Base-by-base conservation (phyloP, 306 rosid genomes). In the Acmispon strigosus region DNA sequence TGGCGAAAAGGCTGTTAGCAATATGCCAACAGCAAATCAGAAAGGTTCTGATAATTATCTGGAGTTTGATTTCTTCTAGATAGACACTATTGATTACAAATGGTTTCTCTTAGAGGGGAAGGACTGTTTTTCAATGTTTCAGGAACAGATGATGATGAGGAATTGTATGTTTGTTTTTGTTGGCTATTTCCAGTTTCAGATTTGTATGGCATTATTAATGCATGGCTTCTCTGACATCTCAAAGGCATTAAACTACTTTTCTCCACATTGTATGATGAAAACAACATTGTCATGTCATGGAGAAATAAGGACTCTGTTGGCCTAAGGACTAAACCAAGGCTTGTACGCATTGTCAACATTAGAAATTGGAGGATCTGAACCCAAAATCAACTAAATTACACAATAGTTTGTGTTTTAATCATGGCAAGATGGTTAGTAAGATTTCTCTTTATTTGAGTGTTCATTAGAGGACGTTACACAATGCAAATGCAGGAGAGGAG, bases 21-120 rank as follows among this genome's bases (percentile, higher is more conserved):
- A 66, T 13, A 76, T 82, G 82, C 80, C 88, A 11, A 71, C 88
- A 80, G 79, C 95, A 5, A 83, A 76, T 73, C 86, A 83, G 81
- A 89, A 87, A 74, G 86, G 88, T 70, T 87, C 92, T 0, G 92
- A 86, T 72, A 94, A 87, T 84, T 94, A 94, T 88, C 91, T 94
- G 45, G 97, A 94, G 80, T 94, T 94, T 75, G 99, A 94, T 89
- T 94, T 94, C 96, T 91, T 89, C 87, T 94, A 94, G 58, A 44
- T 80, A 74, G 73, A 75, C 65, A 57, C 58, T 82, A 76, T 75
- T 16, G 76, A 80, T 63, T 70, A 63, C 81, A 81, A 60, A 78
- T 67, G 86, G 84, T 76, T 81, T 77, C 83, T 74, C 65, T 82
- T 76, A 71, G 76, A 57, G 69, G 66, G 82, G 76, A 22, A 79